Evolutionary conservation across 148 eudicot species (phyloP).

Genomic region (Vaccinium myrtillus): DNA sequence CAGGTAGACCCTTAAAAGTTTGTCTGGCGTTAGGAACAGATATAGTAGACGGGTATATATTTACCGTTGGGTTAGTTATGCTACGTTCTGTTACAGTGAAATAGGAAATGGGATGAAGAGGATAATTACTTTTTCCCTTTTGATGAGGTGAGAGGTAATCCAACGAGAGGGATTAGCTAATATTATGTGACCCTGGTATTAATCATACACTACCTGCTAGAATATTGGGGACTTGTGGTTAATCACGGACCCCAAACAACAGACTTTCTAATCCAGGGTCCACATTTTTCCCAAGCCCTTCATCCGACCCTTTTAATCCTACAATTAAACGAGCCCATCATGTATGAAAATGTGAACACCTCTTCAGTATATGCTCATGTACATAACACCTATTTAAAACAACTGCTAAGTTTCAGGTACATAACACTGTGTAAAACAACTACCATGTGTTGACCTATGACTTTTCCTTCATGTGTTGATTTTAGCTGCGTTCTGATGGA

Average conservation of each 20-base stretch:
- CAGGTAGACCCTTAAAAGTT: slow-evolving; percentile 39
- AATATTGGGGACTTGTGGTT: not conserved
- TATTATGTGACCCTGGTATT: not conserved
- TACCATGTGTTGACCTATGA: too few relatives aligned
- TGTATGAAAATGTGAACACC: not conserved
- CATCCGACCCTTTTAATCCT: not conserved
- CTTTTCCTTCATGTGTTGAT: too few relatives aligned
- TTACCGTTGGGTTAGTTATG: not conserved
- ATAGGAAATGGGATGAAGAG: not conserved
- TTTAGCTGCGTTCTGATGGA: too few relatives aligned
- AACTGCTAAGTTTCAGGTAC: too few relatives aligned
- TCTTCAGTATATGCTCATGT: not conserved
- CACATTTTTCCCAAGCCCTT: not conserved
- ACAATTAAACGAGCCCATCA: not conserved
- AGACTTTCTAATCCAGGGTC: not conserved
- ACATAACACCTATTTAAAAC: not conserved
- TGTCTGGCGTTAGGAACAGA: not conserved
- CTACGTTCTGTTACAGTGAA: not conserved
- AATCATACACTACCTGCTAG: not conserved
- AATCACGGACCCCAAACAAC: not conserved
- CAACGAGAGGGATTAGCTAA: not conserved
- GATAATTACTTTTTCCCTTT: not conserved
- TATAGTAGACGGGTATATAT: not conserved
- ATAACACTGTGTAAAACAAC: too few relatives aligned
- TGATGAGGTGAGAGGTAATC: not conserved